Percentiles rank a stretch among this genome's conserved stretches.
Conservation (phyloP, 2,329 filamentous ascomycete genomes). For the Tolypocladium guangdongense region DNA sequence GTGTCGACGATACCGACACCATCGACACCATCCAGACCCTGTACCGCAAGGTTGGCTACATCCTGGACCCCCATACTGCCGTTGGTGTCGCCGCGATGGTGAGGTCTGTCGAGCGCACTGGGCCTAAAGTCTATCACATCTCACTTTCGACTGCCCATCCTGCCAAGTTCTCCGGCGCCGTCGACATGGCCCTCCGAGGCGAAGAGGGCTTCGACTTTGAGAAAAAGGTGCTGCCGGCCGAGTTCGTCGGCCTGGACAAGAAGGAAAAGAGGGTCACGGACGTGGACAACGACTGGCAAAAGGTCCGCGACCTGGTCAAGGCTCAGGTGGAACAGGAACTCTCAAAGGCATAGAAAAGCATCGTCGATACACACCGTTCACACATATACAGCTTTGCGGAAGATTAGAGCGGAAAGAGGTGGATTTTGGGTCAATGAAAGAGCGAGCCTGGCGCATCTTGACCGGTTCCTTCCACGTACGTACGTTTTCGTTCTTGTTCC, state of each 20-base stretch:
- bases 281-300: constrained; percentile 62
- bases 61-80: constrained; percentile 87
- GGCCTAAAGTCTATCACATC: constrained; percentile 54
- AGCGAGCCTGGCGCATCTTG: background rate
- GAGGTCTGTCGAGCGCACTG: constrained; percentile 50
- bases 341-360: constrained; percentile 13
- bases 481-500: background rate
- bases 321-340: constrained; percentile 60
- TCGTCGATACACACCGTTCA: background rate
- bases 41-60: constrained; percentile 56
- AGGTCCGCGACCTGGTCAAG: constrained; percentile 65
- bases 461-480: background rate
- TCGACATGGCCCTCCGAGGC: constrained; percentile 64
- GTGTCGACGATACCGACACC: constrained; percentile 56
- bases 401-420: background rate
- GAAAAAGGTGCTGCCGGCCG: constrained; percentile 61
- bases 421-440: background rate
- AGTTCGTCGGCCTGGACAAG: constrained; percentile 70
- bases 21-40: constrained; percentile 49
- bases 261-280: constrained; percentile 63
- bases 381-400: background rate
- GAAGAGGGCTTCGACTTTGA: constrained; percentile 67
- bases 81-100: constrained; percentile 71
- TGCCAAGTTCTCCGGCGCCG: constrained; percentile 83
- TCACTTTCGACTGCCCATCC: constrained; percentile 89